These are phyloP conservation scores for Leccinum longicurvipes DNA, from an alignment of 768 basidiomycete genomes.

Conservation along the genomic window DNA sequence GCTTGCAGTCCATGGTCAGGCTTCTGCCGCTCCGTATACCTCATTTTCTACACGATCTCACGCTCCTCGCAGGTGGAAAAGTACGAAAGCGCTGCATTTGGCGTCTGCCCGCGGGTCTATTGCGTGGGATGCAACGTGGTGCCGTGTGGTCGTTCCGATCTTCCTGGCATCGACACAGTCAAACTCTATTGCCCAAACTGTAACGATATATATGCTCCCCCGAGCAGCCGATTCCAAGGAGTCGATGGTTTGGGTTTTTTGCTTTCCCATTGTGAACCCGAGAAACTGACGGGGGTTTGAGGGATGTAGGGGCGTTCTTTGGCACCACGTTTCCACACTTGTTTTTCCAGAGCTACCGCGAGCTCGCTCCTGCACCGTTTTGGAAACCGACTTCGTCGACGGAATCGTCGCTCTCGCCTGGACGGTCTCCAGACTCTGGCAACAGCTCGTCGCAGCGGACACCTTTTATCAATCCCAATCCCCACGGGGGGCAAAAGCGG, in stretches of 20 bases:
- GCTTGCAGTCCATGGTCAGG: constrained; percentile 89
- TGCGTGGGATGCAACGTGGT: constrained; percentile 87
- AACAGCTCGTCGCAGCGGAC: constrained; percentile 46
- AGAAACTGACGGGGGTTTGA: constrained; percentile 15
- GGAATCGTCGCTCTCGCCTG: constrained; percentile 50
- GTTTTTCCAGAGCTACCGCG: constrained; percentile 97
- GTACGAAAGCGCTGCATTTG: constrained; percentile 89
- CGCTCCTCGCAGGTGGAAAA: constrained; percentile 72
- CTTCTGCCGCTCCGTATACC: constrained; percentile 7
- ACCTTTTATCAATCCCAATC: constrained; percentile 84
- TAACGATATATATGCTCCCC: constrained; percentile 94
- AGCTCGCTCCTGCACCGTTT: constrained; percentile 91
- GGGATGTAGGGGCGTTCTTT: constrained; percentile 86
- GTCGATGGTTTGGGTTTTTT: constrained; percentile 73
- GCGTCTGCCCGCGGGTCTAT: constrained; percentile 93
- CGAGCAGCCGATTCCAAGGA: constrained; percentile 91
- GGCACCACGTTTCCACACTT: constrained; percentile 98
- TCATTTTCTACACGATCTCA: constrained; percentile 17
- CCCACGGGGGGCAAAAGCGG: constrained; percentile 84
- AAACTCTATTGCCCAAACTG: constrained; percentile 98
- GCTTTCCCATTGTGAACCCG: constrained; percentile 6
- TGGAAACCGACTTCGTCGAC: constrained; percentile 68
- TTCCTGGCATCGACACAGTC: constrained; percentile 95
- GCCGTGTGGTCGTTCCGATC: constrained; percentile 92
- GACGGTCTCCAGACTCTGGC: constrained; percentile 51